Evolutionary conservation across 2,329 filamentous ascomycete species (phyloP).

Genomic region (Thielaviopsis populi): DNA sequence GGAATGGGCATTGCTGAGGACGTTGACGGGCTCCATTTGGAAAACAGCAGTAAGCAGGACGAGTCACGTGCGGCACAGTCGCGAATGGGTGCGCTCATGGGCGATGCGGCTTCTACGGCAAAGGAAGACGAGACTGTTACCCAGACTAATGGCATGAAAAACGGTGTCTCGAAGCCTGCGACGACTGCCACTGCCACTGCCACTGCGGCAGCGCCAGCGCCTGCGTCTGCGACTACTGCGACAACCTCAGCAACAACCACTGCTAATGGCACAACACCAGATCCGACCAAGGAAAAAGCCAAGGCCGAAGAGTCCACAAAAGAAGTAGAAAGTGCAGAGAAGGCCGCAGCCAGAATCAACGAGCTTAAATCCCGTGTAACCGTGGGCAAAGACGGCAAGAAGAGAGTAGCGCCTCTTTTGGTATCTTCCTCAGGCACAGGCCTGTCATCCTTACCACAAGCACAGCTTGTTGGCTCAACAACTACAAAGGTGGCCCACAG

Average conservation of each 20-base stretch:
- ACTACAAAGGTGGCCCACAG: slow-evolving; percentile 46
- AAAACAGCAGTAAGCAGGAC: slow-evolving; percentile 82
- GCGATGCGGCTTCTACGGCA: slow-evolving; percentile 45
- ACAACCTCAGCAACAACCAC: slow-evolving; percentile 20
- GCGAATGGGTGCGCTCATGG: slow-evolving; percentile 97
- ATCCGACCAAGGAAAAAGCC: slow-evolving; percentile 24
- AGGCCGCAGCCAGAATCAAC: slow-evolving; percentile 38
- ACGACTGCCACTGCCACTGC: slow-evolving; percentile 18
- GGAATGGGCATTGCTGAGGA: slow-evolving; percentile 86
- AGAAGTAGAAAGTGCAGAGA: slow-evolving; percentile 36
- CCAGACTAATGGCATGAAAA: slow-evolving; percentile 35
- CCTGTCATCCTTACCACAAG: slow-evolving; percentile 76
- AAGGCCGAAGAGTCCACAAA: slow-evolving; percentile 21
- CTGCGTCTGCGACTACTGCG: slow-evolving; percentile 21
- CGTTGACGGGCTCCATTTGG: slow-evolving; percentile 70
- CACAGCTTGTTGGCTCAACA: slow-evolving; percentile 67
- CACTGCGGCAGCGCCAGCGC: background rate
- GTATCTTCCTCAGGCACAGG: slow-evolving; percentile 80
- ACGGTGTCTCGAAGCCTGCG: slow-evolving; percentile 26
- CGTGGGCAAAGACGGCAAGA: slow-evolving; percentile 92
- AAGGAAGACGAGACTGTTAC: slow-evolving; percentile 2
- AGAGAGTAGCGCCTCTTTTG: slow-evolving; percentile 79
- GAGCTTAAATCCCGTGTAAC: slow-evolving; percentile 80
- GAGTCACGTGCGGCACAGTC: slow-evolving; percentile 84
- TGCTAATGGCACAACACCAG: slow-evolving; percentile 16